A percentile compares a stretch with the other conserved stretches of the same genome.
These are phyloP conservation scores for Candida oleophila DNA, from an alignment of 805 yeast species.

Conservation along the genomic window DNA sequence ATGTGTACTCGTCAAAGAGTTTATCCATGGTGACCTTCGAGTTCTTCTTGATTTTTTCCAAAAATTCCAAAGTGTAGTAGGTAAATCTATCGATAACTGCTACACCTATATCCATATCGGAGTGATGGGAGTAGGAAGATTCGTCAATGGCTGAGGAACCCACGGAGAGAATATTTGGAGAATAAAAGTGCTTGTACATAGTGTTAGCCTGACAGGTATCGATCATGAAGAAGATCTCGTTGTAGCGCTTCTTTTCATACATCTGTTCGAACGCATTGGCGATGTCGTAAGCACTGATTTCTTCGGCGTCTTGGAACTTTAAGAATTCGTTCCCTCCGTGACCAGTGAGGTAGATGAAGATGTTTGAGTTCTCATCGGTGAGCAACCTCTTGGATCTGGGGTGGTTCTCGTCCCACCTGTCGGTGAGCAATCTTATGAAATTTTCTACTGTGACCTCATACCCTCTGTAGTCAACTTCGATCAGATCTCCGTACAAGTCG, in stretches of 20 bases:
- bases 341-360: slow-evolving; percentile 93
- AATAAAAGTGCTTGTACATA: slow-evolving; percentile 88
- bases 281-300: slow-evolving; percentile 89
- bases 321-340: slow-evolving; percentile 98
- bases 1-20: slow-evolving; percentile 79
- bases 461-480: slow-evolving; percentile 96
- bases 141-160: slow-evolving; percentile 89
- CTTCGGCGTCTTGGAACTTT: slow-evolving; percentile 98
- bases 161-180: slow-evolving; percentile 89
- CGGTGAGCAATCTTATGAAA: slow-evolving; percentile 87
- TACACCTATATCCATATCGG: slow-evolving; percentile 94
- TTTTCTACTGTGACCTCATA: slow-evolving; percentile 98
- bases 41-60: slow-evolving; percentile 77
- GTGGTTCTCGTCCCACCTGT: slow-evolving; percentile 92
- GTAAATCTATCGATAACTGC: slow-evolving; percentile 98
- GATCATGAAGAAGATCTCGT: slow-evolving; percentile 94
- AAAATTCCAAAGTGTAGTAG: slow-evolving; percentile 81
- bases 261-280: slow-evolving; percentile 97
- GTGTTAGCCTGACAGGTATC: slow-evolving; percentile 99
- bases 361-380: slow-evolving; percentile 92
- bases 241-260: slow-evolving; percentile 93
- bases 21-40: slow-evolving; percentile 78
- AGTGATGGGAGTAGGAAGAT: slow-evolving; percentile 91
- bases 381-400: slow-evolving; percentile 88
- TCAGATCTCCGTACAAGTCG: slow-evolving; percentile 90